Base-by-base conservation (phyloP, 2,329 filamentous ascomycete genomes). In the Emergomyces pasteurianus region DNA sequence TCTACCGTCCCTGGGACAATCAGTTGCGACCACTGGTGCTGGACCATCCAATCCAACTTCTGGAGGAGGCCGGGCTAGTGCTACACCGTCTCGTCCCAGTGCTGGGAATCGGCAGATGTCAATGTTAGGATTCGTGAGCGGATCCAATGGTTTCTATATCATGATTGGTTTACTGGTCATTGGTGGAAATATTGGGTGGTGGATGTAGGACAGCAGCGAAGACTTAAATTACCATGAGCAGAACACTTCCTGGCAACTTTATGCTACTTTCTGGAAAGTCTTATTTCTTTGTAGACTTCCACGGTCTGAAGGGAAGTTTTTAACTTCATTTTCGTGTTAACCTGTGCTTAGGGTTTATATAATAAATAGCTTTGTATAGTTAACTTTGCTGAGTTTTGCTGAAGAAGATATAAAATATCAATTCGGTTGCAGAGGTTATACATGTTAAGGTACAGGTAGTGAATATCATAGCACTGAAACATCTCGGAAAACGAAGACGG, bases 1-100 rank as follows among this genome's bases (percentile, higher is more conserved):
- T 14, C 79, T 95, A 28, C 90, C 91, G 0, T 85, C 83, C 1
- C 66, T 94, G 8, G 88, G 86, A 16, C 79, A 85, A 67, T 78
- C 75, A 3, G 18, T 46, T 10, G 59, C 31, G 5, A 59, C 59
- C 14, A n/a, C 28, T 67, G 67, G 62, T 56, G 66, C 61, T 43
- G 60, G 23, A 5, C 34, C 43, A 3, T 3, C 8, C 4, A 36
- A 21, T 40, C 26, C 28, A 36, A 58, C 57, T 18, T 23, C 42
- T 4, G 5, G 21, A 7, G 31, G 28, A 38, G 31, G 7, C n/a
- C 57, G 7, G 43, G 43, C 57, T 2, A 52, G 43, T 8, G 18
- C 57, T 38, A 36, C 57, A 6, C n/a, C 57, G 3, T 49, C 42
- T 16, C 8, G 9, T 8, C 31, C 57, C 31, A 58, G 47, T 40